These are phyloP conservation scores for Chaetomiaceae sp. DNA, from an alignment of 2,329 filamentous ascomycete species.

Conservation along the genomic window DNA sequence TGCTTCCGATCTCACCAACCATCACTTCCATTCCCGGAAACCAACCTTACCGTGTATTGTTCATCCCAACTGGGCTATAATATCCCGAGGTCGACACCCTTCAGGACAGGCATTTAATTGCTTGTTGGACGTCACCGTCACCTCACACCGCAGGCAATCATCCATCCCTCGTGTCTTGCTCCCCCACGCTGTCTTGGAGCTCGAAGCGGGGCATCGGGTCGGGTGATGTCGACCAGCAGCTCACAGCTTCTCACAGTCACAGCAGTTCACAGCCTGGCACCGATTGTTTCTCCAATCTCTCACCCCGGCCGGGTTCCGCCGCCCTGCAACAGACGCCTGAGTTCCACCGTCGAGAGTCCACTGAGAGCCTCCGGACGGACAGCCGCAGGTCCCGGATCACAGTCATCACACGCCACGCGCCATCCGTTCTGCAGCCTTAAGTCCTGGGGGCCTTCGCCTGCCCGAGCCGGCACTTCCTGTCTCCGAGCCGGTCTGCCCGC, in stretches of 20 bases:
- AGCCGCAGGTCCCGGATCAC: not conserved
- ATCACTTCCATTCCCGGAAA: not conserved
- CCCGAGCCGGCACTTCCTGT: conserved; percentile 4
- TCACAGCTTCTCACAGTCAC: not conserved
- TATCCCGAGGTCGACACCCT: not conserved
- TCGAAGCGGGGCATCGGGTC: conserved; percentile 8
- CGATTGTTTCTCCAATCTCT: not conserved
- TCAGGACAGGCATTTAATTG: too few species aligned
- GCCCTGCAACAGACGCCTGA: not conserved
- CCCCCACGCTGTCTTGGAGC: not conserved
- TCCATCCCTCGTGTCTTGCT: not conserved
- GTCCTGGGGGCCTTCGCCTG: not conserved
- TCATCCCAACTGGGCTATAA: too few species aligned
- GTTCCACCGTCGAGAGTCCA: not conserved
- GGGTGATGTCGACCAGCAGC: conserved; percentile 4
- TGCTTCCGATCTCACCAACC: conserved; percentile 1
- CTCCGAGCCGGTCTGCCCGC: conserved; percentile 2
- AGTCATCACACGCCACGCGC: conserved; percentile 9
- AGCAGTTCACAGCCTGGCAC: not conserved
- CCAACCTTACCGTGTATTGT: too few species aligned
- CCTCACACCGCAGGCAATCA: too few species aligned
- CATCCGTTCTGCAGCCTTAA: conserved; percentile 2
- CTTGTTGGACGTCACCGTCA: not conserved
- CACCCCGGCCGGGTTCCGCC: conserved; percentile 3
- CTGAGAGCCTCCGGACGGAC: not conserved